Evolutionary conservation across 345 rosid species (phyloP).

Genomic region (Mallotus nudiflorus): DNA sequence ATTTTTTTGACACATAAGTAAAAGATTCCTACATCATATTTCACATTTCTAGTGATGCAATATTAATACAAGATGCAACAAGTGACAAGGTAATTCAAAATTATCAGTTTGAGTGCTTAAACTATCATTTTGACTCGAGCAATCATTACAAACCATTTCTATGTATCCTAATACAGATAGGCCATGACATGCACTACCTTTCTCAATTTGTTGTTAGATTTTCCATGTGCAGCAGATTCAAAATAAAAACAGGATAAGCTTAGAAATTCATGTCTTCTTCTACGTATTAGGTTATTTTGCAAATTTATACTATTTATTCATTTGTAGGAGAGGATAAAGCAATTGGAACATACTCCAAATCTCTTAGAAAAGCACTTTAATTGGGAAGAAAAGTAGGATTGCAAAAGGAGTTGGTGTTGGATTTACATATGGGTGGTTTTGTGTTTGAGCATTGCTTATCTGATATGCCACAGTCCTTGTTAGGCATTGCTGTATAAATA

Average conservation of each 20-base stretch:
- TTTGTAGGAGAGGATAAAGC: constrained; percentile 85
- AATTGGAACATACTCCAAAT: no score
- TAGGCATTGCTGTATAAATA: constrained; percentile 58
- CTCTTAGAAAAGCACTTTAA: no score
- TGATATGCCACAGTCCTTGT: constrained; percentile 80
- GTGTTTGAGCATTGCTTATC: constrained; percentile 73
- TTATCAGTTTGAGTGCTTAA: not conserved
- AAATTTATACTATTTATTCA: constrained; percentile 72
- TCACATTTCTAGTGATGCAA: no score
- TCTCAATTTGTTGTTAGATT: constrained; percentile 66
- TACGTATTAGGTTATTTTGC: constrained; percentile 61
- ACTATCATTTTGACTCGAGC: not conserved
- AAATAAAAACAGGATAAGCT: no score
- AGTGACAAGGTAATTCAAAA: no score
- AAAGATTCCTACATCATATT: constrained; percentile 60
- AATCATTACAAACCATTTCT: not conserved
- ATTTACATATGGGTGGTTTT: constrained; percentile 60
- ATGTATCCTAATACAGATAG: constrained; percentile 24
- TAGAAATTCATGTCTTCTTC: not conserved
- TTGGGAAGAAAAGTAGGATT: no score
- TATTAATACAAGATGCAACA: no score
- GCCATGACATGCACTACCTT: constrained; percentile 67
- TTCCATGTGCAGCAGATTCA: no score
- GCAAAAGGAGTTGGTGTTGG: no score
- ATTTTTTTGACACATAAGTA: constrained; percentile 70